Evolutionary conservation across 208 protist genomes (phyloP).

Genomic region (Acanthamoeba royreba): DNA sequence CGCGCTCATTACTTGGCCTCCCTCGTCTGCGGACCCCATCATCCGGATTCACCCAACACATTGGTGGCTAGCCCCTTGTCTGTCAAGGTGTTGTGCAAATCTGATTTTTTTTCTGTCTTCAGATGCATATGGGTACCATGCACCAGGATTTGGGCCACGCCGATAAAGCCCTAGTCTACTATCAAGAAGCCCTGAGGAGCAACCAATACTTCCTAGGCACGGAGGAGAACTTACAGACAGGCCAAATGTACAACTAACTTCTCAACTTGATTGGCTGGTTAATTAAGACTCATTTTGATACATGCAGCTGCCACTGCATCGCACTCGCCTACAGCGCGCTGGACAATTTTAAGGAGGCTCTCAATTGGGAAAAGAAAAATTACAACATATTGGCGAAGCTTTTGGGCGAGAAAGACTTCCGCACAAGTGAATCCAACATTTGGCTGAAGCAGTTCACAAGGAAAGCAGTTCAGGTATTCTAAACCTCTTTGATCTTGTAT

Average conservation of each 20-base stretch:
- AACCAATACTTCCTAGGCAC: conserved; percentile 6
- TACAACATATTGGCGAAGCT: conserved; percentile 18
- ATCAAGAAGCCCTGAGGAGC: neutral
- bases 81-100: neutral
- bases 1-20: conserved; percentile 47
- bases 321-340: neutral
- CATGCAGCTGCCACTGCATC: conserved; percentile 36
- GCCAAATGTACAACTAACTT: neutral
- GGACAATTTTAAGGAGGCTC: conserved; percentile 19
- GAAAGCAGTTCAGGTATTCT: neutral
- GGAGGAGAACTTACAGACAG: neutral
- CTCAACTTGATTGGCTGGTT: neutral
- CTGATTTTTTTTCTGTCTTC: neutral
- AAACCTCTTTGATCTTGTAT: neutral
- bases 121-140: conserved; percentile 40
- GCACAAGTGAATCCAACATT: conserved; percentile 43
- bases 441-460: conserved; percentile 41
- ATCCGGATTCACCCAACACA: neutral
- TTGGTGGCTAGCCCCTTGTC: neutral
- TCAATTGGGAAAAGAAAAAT: conserved; percentile 45
- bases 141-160: conserved; percentile 15
- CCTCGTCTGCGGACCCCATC: conserved; percentile 27
- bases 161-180: neutral
- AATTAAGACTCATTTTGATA: neutral
- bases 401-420: conserved; percentile 41